These are phyloP conservation scores for Fusarium algeriense DNA, from an alignment of 2,329 filamentous ascomycete species.

Conservation along the genomic window DNA sequence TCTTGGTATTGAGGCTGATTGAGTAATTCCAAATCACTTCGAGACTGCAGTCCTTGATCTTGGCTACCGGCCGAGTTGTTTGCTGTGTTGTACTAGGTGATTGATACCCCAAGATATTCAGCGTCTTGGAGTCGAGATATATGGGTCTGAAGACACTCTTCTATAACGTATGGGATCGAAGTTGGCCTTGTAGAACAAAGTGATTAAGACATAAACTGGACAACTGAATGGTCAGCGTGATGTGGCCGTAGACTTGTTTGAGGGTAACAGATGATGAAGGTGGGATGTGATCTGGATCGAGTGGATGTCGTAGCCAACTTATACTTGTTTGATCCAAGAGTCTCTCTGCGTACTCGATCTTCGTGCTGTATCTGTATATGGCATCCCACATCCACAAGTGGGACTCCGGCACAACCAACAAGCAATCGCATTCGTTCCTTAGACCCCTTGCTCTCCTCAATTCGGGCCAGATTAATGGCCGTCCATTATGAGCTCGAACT, in stretches of 20 bases:
- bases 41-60: background rate
- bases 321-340: slow-evolving; percentile 50
- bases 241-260: slow-evolving; percentile 2
- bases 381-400: slow-evolving; percentile 47
- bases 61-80: background rate
- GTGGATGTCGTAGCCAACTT: slow-evolving; percentile 55
- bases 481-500: slow-evolving; percentile 45
- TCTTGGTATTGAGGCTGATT: background rate
- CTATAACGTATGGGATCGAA: background rate
- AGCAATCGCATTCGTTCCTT: slow-evolving; percentile 43
- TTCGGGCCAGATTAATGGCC: slow-evolving; percentile 33
- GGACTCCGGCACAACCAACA: slow-evolving; percentile 50
- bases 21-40: background rate
- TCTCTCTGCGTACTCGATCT: slow-evolving; percentile 27
- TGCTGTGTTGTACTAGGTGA: background rate
- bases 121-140: background rate
- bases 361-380: slow-evolving; percentile 47
- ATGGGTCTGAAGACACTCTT: background rate
- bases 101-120: background rate
- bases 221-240: background rate
- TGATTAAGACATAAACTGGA: background rate
- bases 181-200: background rate
- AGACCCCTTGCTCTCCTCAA: slow-evolving; percentile 26
- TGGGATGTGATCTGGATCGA: slow-evolving; percentile 30
- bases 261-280: slow-evolving; percentile 11